Evolutionary conservation across 2,329 filamentous ascomycete genomes (phyloP).

Genomic region (Fusarium miscanthi): DNA sequence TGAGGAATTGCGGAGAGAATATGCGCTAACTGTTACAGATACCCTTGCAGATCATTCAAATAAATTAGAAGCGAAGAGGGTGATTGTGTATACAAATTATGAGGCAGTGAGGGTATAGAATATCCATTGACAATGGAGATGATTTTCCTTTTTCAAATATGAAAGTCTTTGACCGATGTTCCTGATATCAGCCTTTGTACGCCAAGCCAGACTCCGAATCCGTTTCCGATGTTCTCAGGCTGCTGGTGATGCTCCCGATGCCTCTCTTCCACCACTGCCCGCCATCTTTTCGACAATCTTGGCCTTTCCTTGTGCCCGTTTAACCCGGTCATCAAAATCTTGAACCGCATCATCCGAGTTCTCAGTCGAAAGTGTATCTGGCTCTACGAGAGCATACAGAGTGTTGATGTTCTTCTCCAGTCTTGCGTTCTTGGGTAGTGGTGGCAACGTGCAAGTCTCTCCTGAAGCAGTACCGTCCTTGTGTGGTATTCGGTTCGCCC

Average conservation of each 20-base stretch:
- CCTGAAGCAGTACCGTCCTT: not conserved
- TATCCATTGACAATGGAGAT: slow-evolving; percentile 48
- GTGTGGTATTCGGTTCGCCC: slow-evolving; percentile 75
- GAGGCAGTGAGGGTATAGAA: slow-evolving; percentile 46
- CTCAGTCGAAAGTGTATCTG: slow-evolving; percentile 77
- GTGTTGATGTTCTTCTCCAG: slow-evolving; percentile 80
- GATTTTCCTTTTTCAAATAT: slow-evolving; percentile 36
- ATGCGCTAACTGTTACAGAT: slow-evolving; percentile 56
- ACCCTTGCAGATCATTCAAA: slow-evolving; percentile 73
- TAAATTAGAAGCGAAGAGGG: slow-evolving; percentile 49
- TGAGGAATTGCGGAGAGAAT: too few relatives aligned
- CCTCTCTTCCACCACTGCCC: slow-evolving; percentile 45
- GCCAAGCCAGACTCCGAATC: slow-evolving; percentile 12
- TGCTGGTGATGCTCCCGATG: slow-evolving; percentile 14
- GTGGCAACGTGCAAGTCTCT: slow-evolving; percentile 47
- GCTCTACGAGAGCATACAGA: slow-evolving; percentile 82
- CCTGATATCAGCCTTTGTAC: not conserved
- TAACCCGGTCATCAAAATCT: slow-evolving; percentile 90
- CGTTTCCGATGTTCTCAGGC: not conserved
- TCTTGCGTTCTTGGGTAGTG: slow-evolving; percentile 69
- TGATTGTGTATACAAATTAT: slow-evolving; percentile 47
- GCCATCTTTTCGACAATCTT: slow-evolving; percentile 84
- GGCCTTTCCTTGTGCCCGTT: slow-evolving; percentile 83
- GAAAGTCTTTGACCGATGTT: not conserved
- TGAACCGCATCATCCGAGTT: slow-evolving; percentile 91